Percentiles rank a stretch among this genome's conserved stretches.
phyloP scores from a whole-genome alignment of 352 stramenopile genomes.

The Globisporangium orthogonon region DNA sequence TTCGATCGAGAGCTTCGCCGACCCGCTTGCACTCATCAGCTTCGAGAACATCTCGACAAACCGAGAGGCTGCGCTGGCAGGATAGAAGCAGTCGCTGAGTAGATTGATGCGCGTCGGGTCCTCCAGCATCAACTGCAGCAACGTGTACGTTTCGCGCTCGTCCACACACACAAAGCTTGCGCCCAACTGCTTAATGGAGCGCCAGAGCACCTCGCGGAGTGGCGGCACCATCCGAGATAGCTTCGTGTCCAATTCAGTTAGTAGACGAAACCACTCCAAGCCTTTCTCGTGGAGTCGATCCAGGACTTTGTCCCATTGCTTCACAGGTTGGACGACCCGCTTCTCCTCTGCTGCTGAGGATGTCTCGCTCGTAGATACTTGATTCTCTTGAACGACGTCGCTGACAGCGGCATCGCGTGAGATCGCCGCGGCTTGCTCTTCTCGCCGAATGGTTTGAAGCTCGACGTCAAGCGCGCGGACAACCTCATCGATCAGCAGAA shows the following conservation, averaged over 20 bases:
- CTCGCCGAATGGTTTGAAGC: slow-evolving; percentile 32
- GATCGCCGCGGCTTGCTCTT: slow-evolving; percentile 18
- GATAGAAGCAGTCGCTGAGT: slow-evolving; percentile 79
- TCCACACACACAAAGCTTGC: slow-evolving; percentile 76
- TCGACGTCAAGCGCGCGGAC: slow-evolving; percentile 54
- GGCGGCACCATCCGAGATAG: slow-evolving; percentile 74
- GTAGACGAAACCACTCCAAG: slow-evolving; percentile 74
- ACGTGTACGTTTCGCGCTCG: slow-evolving; percentile 70
- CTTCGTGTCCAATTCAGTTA: slow-evolving; percentile 79
- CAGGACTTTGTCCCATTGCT: slow-evolving; percentile 29
- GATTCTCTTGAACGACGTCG: neutral
- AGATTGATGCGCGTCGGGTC: slow-evolving; percentile 75
- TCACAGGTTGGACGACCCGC: neutral
- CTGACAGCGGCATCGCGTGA: neutral
- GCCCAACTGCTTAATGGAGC: slow-evolving; percentile 78
- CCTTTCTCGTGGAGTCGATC: slow-evolving; percentile 66
- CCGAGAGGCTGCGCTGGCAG: slow-evolving; percentile 51
- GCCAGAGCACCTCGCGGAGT: slow-evolving; percentile 75
- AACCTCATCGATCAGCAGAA: slow-evolving; percentile 78
- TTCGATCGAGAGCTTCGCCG: slow-evolving; percentile 58
- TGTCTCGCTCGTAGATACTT: slow-evolving; percentile 10
- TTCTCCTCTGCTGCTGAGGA: slow-evolving; percentile 5
- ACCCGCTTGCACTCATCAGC: slow-evolving; percentile 69
- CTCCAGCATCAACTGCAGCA: slow-evolving; percentile 83
- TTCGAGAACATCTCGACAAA: slow-evolving; percentile 89